Conservation (phyloP, 2,329 filamentous ascomycete genomes). For the Lachnellula arida region DNA sequence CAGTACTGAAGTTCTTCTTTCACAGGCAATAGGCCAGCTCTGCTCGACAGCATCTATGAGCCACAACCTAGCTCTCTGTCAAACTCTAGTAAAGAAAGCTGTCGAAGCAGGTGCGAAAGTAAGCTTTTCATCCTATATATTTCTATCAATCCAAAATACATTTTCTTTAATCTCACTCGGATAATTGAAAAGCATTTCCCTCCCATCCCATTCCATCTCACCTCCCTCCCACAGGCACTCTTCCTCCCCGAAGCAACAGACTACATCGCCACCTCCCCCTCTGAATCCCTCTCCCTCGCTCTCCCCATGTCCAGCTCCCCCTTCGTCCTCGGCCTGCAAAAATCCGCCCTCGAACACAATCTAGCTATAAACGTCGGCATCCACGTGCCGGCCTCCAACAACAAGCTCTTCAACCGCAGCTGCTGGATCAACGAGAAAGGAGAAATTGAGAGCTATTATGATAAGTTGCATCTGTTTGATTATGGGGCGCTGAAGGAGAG, state of each 20-base stretch:
- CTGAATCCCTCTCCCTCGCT: slow-evolving; percentile 67
- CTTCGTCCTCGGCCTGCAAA: slow-evolving; percentile 72
- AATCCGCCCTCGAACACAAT: slow-evolving; percentile 56
- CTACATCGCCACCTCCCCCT: slow-evolving; percentile 70
- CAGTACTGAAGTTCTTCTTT: slow-evolving; percentile 9
- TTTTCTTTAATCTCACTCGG: neutral
- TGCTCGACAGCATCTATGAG: slow-evolving; percentile 76
- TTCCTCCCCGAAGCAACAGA: slow-evolving; percentile 80
- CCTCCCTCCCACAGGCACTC: slow-evolving; percentile 50
- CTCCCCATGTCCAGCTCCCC: slow-evolving; percentile 59
- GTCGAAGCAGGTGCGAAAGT: slow-evolving; percentile 75
- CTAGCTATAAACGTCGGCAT: slow-evolving; percentile 83
- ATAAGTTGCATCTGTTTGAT: slow-evolving; percentile 91
- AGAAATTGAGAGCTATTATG: slow-evolving; percentile 59
- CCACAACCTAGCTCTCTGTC: slow-evolving; percentile 77
- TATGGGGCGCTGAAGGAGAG: slow-evolving; percentile 61
- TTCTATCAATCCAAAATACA: slow-evolving; percentile 8
- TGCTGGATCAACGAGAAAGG: slow-evolving; percentile 63
- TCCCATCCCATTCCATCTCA: no score
- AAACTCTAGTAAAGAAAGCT: slow-evolving; percentile 66
- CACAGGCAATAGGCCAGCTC: slow-evolving; percentile 80
- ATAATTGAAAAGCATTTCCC: neutral
- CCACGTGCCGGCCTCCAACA: slow-evolving; percentile 60
- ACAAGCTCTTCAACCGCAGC: slow-evolving; percentile 56
- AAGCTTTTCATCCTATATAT: slow-evolving; percentile 14